phyloP scores from a whole-genome alignment of 179 eudicot genomes.

The Beta macrorhiza region DNA sequence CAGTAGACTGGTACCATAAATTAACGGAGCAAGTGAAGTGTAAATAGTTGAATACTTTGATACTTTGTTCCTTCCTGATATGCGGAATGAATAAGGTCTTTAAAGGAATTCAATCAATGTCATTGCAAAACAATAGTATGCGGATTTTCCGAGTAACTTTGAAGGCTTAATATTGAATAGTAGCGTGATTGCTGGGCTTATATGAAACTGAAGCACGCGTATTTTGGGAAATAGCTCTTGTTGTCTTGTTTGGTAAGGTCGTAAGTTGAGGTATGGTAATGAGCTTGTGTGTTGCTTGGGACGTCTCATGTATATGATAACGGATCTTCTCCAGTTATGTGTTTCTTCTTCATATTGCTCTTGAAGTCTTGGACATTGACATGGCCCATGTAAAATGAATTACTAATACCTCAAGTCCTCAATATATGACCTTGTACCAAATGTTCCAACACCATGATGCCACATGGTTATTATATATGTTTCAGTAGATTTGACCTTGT shows the following conservation, averaged over 20 bases:
- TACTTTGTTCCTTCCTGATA: neutral
- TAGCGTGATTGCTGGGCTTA: neutral
- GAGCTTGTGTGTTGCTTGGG: neutral
- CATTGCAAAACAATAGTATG: neutral
- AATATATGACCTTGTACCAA: neutral
- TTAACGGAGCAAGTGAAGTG: too few relatives aligned
- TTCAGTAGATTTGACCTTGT: neutral
- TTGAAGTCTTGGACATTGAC: neutral
- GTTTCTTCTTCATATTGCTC: neutral
- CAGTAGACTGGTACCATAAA: neutral
- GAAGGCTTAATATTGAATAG: neutral
- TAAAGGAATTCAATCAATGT: neutral
- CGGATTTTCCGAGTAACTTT: neutral
- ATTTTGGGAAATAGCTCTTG: neutral
- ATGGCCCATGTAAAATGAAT: neutral
- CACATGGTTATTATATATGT: neutral
- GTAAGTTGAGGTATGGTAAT: neutral
- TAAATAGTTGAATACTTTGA: neutral
- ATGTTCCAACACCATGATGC: neutral
- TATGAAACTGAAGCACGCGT: neutral
- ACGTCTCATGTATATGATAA: neutral
- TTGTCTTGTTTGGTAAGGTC: neutral
- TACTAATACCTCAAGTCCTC: neutral
- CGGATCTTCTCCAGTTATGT: neutral
- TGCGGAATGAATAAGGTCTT: neutral